phyloP scores from a whole-genome alignment of 2,329 filamentous ascomycete genomes.

The Aphanocladium album region DNA sequence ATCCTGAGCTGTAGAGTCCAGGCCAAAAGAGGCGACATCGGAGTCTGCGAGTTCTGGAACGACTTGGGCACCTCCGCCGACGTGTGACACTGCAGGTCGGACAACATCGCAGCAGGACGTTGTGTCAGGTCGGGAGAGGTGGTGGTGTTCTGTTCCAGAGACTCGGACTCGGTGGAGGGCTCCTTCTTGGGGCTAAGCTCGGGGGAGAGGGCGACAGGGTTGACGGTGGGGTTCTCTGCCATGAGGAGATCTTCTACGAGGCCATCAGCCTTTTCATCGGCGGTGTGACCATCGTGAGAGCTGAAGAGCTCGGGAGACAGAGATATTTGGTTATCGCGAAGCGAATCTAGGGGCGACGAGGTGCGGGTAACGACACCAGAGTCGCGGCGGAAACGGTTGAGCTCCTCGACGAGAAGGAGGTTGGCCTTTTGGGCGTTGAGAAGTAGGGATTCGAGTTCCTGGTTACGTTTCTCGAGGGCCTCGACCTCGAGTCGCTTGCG shows the following conservation, averaged over 20 bases:
- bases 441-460: constrained; percentile 61
- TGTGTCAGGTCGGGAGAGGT: constrained; percentile 88
- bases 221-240: constrained; percentile 46
- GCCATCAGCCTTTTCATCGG: constrained; percentile 24
- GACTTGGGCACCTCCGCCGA: constrained; percentile 60
- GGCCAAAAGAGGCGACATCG: constrained; percentile 33
- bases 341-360: constrained; percentile 37
- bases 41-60: constrained; percentile 40
- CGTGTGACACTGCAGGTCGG: constrained; percentile 99
- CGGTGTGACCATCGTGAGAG: constrained; percentile 36
- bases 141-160: constrained; percentile 24
- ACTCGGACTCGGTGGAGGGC: constrained; percentile 10
- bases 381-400: constrained; percentile 43
- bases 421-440: constrained; percentile 53
- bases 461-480: constrained; percentile 71
- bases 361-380: constrained; percentile 37
- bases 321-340: constrained; percentile 46
- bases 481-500: constrained; percentile 87
- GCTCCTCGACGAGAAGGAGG: constrained; percentile 42
- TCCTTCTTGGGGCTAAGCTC: constrained; percentile 49
- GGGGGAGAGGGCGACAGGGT: constrained; percentile 58
- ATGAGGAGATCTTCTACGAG: constrained; percentile 42
- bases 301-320: constrained; percentile 56
- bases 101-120: constrained; percentile 99
- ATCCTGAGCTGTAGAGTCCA: constrained; percentile 52